Conservation (phyloP, 2,329 filamentous ascomycete genomes). For the Cladophialophora exuberans region DNA sequence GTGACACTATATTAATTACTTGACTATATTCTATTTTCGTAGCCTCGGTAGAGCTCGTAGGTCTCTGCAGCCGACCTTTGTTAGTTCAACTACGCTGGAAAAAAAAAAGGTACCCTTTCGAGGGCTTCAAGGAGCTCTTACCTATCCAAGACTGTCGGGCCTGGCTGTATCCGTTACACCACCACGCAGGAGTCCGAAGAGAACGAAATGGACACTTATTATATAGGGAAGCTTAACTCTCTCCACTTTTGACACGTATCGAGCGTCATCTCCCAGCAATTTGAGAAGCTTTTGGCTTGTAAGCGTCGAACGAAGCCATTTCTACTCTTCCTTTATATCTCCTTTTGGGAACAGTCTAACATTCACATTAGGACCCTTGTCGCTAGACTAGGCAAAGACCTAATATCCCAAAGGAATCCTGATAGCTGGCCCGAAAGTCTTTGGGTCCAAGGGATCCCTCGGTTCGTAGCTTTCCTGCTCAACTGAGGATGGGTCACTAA, state of each 20-base stretch:
- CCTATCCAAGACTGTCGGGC: not conserved
- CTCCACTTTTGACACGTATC: slow-evolving; percentile 16
- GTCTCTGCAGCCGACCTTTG: too few species aligned
- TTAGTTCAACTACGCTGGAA: too few species aligned
- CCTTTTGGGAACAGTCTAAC: slow-evolving; percentile 51
- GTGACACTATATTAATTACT: too few species aligned
- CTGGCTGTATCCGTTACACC: not conserved
- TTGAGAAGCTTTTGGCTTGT: slow-evolving; percentile 17
- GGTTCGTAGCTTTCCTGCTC: slow-evolving; percentile 32
- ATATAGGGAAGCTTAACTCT: slow-evolving; percentile 23
- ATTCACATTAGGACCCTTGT: slow-evolving; percentile 52
- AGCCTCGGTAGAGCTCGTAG: too few species aligned
- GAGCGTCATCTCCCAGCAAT: slow-evolving; percentile 23
- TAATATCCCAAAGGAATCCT: slow-evolving; percentile 40
- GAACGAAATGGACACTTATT: slow-evolving; percentile 26
- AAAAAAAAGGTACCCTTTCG: too few species aligned
- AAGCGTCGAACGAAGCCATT: slow-evolving; percentile 42
- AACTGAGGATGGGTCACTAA: slow-evolving; percentile 19
- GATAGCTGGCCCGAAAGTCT: slow-evolving; percentile 34
- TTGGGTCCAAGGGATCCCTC: slow-evolving; percentile 17
- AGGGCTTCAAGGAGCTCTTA: too few species aligned
- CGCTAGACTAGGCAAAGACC: slow-evolving; percentile 44
- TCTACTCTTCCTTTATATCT: slow-evolving; percentile 46
- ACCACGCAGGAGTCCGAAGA: slow-evolving; percentile 22
- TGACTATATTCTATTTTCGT: too few species aligned